phyloP scores from a whole-genome alignment of 768 basidiomycete genomes.

The Boletales sp. region DNA sequence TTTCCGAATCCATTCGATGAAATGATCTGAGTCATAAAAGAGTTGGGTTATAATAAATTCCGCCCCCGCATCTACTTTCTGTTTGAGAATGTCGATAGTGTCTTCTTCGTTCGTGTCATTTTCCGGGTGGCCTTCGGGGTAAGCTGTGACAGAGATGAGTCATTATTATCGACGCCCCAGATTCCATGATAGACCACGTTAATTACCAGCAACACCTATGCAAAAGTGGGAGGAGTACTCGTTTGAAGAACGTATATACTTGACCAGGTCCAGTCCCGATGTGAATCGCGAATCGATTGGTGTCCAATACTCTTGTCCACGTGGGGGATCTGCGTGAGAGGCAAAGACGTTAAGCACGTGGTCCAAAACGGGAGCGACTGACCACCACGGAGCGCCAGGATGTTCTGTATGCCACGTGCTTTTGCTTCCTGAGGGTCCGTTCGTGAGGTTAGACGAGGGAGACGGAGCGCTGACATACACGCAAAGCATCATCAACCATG shows the following conservation, averaged over 20 bases:
- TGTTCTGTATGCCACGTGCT: constrained; percentile 77
- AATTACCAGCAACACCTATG: constrained; percentile 87
- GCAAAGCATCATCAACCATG: constrained; percentile 80
- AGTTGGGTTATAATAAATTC: constrained; percentile 96
- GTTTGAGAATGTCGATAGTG: constrained; percentile 69
- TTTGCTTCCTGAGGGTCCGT: constrained; percentile 61
- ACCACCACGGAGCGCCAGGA: constrained; percentile 93
- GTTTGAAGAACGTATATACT: constrained; percentile 74
- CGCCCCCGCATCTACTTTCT: constrained; percentile 91
- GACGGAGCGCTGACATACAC: constrained; percentile 44
- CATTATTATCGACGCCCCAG: not conserved
- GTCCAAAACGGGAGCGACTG: constrained; percentile 15
- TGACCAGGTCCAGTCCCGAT: constrained; percentile 86
- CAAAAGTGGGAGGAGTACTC: constrained; percentile 86
- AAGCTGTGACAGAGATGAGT: constrained; percentile 48
- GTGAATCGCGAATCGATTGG: constrained; percentile 80
- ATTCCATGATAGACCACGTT: not conserved
- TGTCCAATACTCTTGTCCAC: constrained; percentile 92
- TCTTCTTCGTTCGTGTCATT: constrained; percentile 52
- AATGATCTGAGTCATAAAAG: constrained; percentile 93
- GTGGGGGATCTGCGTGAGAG: constrained; percentile 69
- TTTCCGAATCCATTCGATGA: constrained; percentile 73
- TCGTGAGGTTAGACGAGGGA: constrained; percentile 1
- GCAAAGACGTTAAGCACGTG: not conserved
- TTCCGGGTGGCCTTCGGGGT: constrained; percentile 87